These are phyloP conservation scores for Metarhizium guizhouense DNA, from an alignment of 2,329 filamentous ascomycete genomes.

Conservation along the genomic window DNA sequence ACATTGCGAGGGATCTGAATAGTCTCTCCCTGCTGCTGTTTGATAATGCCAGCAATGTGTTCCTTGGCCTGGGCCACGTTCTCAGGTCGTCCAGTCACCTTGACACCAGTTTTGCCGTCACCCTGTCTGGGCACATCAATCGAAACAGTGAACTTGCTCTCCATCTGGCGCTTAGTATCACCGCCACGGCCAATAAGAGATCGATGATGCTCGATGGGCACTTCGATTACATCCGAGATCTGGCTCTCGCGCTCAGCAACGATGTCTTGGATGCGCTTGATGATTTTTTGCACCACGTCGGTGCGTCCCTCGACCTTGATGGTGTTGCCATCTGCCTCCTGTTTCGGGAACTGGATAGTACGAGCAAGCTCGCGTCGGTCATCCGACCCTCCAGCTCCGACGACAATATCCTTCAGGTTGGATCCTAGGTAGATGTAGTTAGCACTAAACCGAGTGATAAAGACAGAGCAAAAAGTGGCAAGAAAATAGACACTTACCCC, in stretches of 20 bases:
- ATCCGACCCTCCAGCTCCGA: slow-evolving; percentile 80
- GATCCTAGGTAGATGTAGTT: slow-evolving; percentile 44
- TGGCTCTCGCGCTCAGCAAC: slow-evolving; percentile 79
- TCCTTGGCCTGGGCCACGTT: slow-evolving; percentile 80
- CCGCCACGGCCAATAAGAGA: slow-evolving; percentile 87
- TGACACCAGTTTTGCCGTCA: slow-evolving; percentile 74
- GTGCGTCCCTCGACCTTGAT: slow-evolving; percentile 85
- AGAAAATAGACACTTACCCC: slow-evolving; percentile 54
- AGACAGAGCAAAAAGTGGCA: not conserved
- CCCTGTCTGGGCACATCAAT: slow-evolving; percentile 90
- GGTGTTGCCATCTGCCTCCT: slow-evolving; percentile 69
- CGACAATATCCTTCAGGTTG: slow-evolving; percentile 78
- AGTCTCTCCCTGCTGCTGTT: slow-evolving; percentile 82
- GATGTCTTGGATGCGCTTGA: slow-evolving; percentile 70
- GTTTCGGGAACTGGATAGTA: slow-evolving; percentile 89
- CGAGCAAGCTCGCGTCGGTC: slow-evolving; percentile 77
- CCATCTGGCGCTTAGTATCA: slow-evolving; percentile 74
- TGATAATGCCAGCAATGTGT: slow-evolving; percentile 69
- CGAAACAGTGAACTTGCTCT: slow-evolving; percentile 75
- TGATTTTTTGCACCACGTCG: slow-evolving; percentile 80
- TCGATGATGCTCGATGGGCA: slow-evolving; percentile 84
- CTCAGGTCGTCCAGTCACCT: slow-evolving; percentile 68
- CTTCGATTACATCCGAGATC: slow-evolving; percentile 67
- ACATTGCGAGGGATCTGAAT: slow-evolving; percentile 73
- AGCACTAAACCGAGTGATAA: not conserved